Percentiles rank a stretch among this genome's conserved stretches.
These are phyloP conservation scores for Hypoxylon sp. DNA, from an alignment of 2,329 filamentous ascomycete species.

Conservation along the genomic window DNA sequence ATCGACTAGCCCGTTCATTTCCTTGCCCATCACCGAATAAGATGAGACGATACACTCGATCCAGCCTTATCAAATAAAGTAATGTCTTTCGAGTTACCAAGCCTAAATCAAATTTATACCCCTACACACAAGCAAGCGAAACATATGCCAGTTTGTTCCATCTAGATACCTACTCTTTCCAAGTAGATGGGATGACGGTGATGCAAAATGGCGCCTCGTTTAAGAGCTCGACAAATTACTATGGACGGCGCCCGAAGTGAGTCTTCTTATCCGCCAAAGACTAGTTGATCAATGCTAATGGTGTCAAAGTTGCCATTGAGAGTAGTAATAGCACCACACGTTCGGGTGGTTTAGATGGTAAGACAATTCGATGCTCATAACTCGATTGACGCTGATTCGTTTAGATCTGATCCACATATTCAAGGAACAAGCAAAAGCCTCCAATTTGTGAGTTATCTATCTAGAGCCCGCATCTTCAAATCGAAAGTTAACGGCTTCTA, in stretches of 20 bases:
- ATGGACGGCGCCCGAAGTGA: conserved; percentile 42
- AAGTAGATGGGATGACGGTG: conserved; percentile 5
- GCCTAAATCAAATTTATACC: neutral
- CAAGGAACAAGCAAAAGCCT: conserved; percentile 41
- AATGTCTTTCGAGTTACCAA: conserved; percentile 4
- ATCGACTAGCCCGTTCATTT: conserved; percentile 6
- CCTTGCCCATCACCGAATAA: conserved; percentile 1
- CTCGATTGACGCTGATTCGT: conserved; percentile 1
- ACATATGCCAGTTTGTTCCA: neutral
- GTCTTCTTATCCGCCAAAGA: conserved; percentile 9
- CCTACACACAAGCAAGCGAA: neutral
- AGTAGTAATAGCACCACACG: conserved; percentile 39
- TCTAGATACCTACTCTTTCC: neutral
- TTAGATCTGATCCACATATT: conserved; percentile 45
- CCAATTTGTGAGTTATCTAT: conserved; percentile 38
- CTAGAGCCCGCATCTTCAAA: neutral
- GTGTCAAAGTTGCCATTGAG: conserved; percentile 39
- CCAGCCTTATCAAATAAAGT: conserved; percentile 3
- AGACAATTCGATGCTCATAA: conserved; percentile 10
- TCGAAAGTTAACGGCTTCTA: conserved; percentile 20
- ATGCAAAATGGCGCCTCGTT: conserved; percentile 42
- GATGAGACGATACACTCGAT: conserved; percentile 12
- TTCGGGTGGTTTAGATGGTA: conserved; percentile 43
- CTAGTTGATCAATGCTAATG: conserved; percentile 25
- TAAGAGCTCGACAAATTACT: conserved; percentile 40